Percentiles rank a stretch among this genome's conserved stretches.
phyloP scores from a whole-genome alignment of 768 basidiomycete species.

The Lactarius trivialis region DNA sequence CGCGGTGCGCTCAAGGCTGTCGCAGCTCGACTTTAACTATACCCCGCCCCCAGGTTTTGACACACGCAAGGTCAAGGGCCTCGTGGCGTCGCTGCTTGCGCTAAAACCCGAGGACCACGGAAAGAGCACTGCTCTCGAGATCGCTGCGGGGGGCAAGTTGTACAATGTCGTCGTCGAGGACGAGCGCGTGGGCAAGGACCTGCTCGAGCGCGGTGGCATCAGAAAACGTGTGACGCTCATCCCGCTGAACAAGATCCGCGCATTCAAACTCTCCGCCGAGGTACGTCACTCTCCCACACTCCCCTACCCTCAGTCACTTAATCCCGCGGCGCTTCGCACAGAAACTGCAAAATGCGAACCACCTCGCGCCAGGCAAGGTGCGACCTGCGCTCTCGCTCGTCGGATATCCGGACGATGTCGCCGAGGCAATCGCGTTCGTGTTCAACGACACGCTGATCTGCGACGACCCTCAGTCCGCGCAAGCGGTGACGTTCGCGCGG shows the following conservation, averaged over 20 bases:
- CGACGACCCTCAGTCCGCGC: conserved; percentile 80
- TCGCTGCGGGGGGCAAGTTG: conserved; percentile 82
- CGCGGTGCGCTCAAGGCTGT: conserved; percentile 53
- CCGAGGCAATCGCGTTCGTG: conserved; percentile 86
- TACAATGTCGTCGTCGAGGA: conserved; percentile 94
- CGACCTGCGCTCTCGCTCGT: conserved; percentile 85
- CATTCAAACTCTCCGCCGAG: conserved; percentile 48
- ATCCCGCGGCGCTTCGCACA: conserved; percentile 28
- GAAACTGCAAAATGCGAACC: conserved; percentile 71
- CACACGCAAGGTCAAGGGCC: conserved; percentile 79
- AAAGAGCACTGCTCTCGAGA: conserved; percentile 86
- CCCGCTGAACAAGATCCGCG: conserved; percentile 85
- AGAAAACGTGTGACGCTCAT: conserved; percentile 90
- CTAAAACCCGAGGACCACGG: conserved; percentile 63
- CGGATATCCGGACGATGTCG: conserved; percentile 72
- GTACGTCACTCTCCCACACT: conserved; percentile 26
- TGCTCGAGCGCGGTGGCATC: conserved; percentile 71
- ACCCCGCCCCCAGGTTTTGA: conserved; percentile 77
- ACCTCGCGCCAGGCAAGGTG: conserved; percentile 73
- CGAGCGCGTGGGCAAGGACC: conserved; percentile 78
- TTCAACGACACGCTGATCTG: conserved; percentile 93
- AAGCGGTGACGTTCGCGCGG: conserved; percentile 74
- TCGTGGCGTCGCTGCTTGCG: conserved; percentile 82
- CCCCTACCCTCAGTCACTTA: background rate
- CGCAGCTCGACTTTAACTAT: conserved; percentile 80